Conservation (phyloP, 2,329 filamentous ascomycete genomes). For the Ramichloridium luteum region DNA sequence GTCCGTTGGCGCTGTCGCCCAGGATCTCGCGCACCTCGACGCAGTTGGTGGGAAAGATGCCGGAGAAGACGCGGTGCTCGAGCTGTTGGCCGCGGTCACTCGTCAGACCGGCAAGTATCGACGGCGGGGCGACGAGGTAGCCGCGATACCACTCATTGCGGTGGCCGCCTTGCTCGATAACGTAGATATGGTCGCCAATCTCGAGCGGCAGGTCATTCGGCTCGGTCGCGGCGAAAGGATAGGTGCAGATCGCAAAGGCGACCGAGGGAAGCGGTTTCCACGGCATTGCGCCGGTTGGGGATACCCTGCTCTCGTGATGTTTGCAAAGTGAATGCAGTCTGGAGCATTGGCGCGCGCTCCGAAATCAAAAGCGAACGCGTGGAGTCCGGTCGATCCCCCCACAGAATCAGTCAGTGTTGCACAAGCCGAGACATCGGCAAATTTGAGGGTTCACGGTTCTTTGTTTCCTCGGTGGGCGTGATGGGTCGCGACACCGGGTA, state of each 20-base stretch:
- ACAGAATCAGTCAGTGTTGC: too few species aligned
- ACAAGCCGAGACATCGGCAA: too few species aligned
- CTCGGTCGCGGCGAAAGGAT: slow-evolving; percentile 77
- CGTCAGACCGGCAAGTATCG: slow-evolving; percentile 79
- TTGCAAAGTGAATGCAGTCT: too few species aligned
- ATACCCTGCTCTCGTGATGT: too few species aligned
- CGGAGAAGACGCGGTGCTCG: slow-evolving; percentile 94
- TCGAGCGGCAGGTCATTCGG: slow-evolving; percentile 90
- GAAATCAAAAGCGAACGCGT: too few species aligned
- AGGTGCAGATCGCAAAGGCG: slow-evolving; percentile 93
- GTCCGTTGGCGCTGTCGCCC: slow-evolving; percentile 41
- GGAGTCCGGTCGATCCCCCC: too few species aligned
- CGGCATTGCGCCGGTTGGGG: slow-evolving; percentile 58
- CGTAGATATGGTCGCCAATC: slow-evolving; percentile 95
- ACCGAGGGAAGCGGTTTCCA: slow-evolving; percentile 95
- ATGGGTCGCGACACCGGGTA: too few species aligned
- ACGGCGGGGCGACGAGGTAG: slow-evolving; percentile 89
- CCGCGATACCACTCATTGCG: slow-evolving; percentile 89
- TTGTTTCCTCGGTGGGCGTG: too few species aligned
- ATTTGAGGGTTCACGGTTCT: too few species aligned
- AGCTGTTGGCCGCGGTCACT: slow-evolving; percentile 84
- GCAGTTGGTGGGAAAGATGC: slow-evolving; percentile 89
- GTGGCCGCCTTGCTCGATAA: slow-evolving; percentile 82
- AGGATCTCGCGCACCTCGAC: slow-evolving; percentile 91
- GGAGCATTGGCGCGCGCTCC: too few species aligned